Base-by-base conservation (phyloP, 192 early-diverging fungal species). In the Coemansia sp. region DNA sequence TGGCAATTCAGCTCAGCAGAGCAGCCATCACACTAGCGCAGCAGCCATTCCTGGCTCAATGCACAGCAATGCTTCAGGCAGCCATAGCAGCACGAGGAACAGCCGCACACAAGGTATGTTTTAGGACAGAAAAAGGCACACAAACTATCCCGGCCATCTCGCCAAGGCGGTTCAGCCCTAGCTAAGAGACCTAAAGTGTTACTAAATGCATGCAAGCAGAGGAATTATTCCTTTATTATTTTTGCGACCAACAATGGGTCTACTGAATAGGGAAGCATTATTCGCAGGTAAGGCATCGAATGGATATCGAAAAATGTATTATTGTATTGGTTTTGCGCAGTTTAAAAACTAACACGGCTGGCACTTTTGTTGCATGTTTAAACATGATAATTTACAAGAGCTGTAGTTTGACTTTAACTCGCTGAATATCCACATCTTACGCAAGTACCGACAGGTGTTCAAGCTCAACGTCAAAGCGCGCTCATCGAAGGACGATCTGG, bases 381-480 rank as follows among this genome's bases (percentile, higher is more conserved):
- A 4, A 32, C 16, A 16, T 49, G 12, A 49, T 1, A 17, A 17
- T n/a, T 16, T 2, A 49, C 4, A 10, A 12, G 6, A 16, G 13
- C 6, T 66, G 71, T 76, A 81, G 79, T 44, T 84, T 54, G 77
- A 84, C 58, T 84, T 84, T 66, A 74, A 69, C 50, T 40, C 78
- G 41, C 65, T 80, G 42, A 80, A 73, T 50, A 77, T 76, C 55
- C 77, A 84, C 19, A 66, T 74, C 19, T 54, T 84, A 60, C 83
- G 83, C 44, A 75, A 76, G 60, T 84, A 84, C 65, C 65, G 83
- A 17, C 83, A 84, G 66, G 75, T 74, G 25, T 79, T 80, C 63
- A 80, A 80, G 59, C 74, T 84, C 54, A 84, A 77, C 43, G 78
- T 84, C 65, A 84, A 84, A 64, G 77, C 77, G 13, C 74, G 83